Evolutionary conservation across 805 yeast species (phyloP), one percentile per base, ranked within the genome.

Genomic region (Candida insectorum): DNA sequence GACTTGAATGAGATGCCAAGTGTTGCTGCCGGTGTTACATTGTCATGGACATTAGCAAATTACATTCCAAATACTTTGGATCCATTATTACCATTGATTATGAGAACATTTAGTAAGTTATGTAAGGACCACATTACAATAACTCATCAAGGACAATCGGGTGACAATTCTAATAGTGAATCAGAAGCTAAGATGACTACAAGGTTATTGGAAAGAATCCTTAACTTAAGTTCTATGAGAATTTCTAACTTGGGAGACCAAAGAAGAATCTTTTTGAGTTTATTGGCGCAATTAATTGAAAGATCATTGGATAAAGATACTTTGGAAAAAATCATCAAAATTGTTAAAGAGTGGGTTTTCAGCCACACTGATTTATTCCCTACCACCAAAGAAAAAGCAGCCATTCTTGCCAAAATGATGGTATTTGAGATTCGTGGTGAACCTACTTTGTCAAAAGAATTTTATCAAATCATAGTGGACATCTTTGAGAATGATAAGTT

Each of bases 381-480:
- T 3, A 86, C 97, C 0, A 79, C 84, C 2, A 94, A 93, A 54
- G 99, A 93, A 51, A 93, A 93, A 54, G 96, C 97, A 1, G 97
- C 95, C 0, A 81, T 93, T 25, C 65, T 93, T 37, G 75, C 89
- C 10, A 93, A 93, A 59, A 88, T 94, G 96, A 77, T 91, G 74
- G 84, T 85, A 1, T 89, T 87, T 54, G 97, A 91, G 51, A 71
- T 81, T 27, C 72, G 95, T 43, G 95, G 95, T 3, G 96, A 91
- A 51, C 75, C 85, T 6, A 76, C 85, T 1, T 60, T 77, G 33
- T 80, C 94, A 0, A 79, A 79, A 43, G 80, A 82, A 38, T 91
- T 85, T 53, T 91, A 89, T 48, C 82, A 80, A 47, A 85, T 93
- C 17, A 82, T 94, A 42, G 79, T 89, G 19, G 94, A 85, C 45